Base-by-base conservation (phyloP, 148 eudicot genomes). In the Arbutus unedo region DNA sequence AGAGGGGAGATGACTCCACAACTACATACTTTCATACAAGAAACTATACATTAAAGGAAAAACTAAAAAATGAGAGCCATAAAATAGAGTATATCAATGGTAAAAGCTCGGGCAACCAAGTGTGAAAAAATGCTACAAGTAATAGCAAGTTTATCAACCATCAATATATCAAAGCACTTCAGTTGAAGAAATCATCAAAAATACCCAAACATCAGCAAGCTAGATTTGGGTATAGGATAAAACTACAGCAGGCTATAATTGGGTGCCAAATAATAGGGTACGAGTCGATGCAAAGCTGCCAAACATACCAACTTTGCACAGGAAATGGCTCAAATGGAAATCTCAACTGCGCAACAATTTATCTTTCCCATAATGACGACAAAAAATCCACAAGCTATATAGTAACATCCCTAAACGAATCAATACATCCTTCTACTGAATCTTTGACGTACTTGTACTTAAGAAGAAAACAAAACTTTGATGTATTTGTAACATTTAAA, bases 381-480 rank as follows among this genome's bases (percentile, higher is more conserved):
- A 53, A 23, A 21, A 21, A 66, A 66, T 25, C 41, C 41, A 23
- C 55, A 66, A 66, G 41, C 31, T 66, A 66, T n/a, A 18, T 23
- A 18, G 23, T 11, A 66, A 57, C 0, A 57, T 57, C 62, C 21
- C 19, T 18, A 66, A 21, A 66, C 9, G 43, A 25, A 66, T 66
- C 44, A 23, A 66, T 21, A 31, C 8, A 66, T 66, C 72, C 72
- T 66, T 10, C 43, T 4, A 66, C 43, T 10, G 13, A 10, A 66
- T 7, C 13, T 66, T 21, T 23, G 3, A 31, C 23, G 15, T 31
- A 66, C 43, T 21, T 10, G 15, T 66, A 66, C 43, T 9, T 16
- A 23, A 13, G 57, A 71, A 23, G 66, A 38, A 81, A 57, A 77
- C 84, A 85, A 85, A 88, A 94, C 97, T 94, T 79, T 13, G 56